phyloP scores from a whole-genome alignment of 2,329 filamentous ascomycete species.

The Diplodia sapinea region DNA sequence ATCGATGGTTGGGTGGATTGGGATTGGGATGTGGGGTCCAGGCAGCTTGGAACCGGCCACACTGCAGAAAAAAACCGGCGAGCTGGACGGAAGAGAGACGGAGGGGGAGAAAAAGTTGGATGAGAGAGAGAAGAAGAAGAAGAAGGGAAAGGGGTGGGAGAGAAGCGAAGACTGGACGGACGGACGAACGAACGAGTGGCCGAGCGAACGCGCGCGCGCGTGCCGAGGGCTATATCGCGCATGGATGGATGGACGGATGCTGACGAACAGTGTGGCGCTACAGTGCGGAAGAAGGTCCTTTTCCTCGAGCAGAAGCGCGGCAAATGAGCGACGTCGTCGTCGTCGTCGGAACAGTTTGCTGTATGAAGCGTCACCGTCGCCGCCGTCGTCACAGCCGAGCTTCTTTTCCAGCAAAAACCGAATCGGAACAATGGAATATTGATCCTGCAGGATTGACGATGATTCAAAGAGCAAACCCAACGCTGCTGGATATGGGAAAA shows the following conservation, averaged over 20 bases:
- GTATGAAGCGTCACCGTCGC: no score
- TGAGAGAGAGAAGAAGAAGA: background rate
- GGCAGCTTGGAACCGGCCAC: no score
- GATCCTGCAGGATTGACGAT: no score
- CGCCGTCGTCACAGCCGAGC: background rate
- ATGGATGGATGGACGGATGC: background rate
- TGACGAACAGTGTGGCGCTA: background rate
- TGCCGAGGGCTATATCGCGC: no score
- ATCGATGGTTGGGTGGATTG: background rate
- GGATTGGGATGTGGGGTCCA: no score
- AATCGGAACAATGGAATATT: background rate
- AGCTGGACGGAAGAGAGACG: no score
- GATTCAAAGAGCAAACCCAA: background rate
- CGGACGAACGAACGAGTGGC: no score
- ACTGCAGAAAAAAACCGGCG: no score
- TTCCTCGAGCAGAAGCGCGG: constrained; percentile 93
- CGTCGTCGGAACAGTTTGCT: no score
- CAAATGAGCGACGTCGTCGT: constrained; percentile 44
- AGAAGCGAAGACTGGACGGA: background rate
- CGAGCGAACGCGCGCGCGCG: no score
- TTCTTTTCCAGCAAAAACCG: background rate
- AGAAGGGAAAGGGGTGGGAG: background rate
- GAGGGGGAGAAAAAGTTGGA: no score
- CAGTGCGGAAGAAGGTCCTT: constrained; percentile 92
- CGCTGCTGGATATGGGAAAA: background rate